Evolutionary conservation across 768 basidiomycete species (phyloP), one percentile per base, ranked within the genome.

Genomic region (Rossbeevera mucosa): DNA sequence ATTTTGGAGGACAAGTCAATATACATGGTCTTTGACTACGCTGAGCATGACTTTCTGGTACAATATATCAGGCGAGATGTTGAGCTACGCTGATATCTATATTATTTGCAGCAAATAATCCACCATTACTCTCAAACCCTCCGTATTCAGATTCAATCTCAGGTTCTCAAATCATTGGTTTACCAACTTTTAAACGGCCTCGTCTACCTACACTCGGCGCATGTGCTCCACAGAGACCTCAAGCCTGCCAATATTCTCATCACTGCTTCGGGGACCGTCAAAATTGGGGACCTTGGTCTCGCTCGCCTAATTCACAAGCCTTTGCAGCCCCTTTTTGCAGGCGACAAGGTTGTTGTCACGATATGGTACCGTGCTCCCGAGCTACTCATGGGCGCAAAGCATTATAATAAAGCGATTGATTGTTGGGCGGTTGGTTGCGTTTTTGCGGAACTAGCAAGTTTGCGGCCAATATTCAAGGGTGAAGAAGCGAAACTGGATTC

Each of bases 321-420:
- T 6, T 77, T 99, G 2, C 94, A 96, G 58, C 86, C 89, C 1
- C 75, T 99, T 2, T 93, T 91, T 65, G 84, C 85, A 0, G 94
- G 94, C 14, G 96, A 99, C 72, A 98, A 98, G 63, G 94, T 99
- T 24, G 96, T 98, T 30, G 96, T 99, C 12, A 99, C 96, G 0
- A 98, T 99, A 64, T 98, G 96, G 96, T 99, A 99, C 67, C 89
- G 96, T 48, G 92, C 93, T 7, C 96, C 96, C 0, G 96, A 99
- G 65, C 81, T 99, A 3, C 79, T 99, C 9, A 79, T 99, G 73
- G 95, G 96, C 24, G 93, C 95, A 1, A 92, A 94, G 57, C 96
- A 99, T 70, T 99, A 99, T 69, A 95, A 96, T 59, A 93, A 91
- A 60, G 90, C 94, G 4, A 85, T 98, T 36, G 94, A 99, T 65